These are phyloP conservation scores for Trametes maxima DNA, from an alignment of 768 basidiomycete species.

Conservation along the genomic window DNA sequence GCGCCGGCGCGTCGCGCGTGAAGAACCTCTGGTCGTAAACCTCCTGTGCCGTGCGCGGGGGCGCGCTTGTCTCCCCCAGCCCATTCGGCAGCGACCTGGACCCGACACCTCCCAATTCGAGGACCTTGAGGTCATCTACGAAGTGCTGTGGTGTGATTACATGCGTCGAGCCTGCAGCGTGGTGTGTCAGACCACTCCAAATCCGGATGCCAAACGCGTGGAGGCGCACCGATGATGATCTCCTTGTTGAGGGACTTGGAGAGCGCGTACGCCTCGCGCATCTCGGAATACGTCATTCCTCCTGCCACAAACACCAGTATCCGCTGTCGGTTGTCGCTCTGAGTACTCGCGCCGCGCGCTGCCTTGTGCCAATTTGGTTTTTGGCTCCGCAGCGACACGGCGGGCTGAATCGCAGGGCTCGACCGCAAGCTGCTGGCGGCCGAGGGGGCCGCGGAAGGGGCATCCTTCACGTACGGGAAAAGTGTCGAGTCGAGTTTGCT, in stretches of 20 bases:
- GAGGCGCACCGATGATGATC: conserved; percentile 77
- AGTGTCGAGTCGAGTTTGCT: conserved; percentile 74
- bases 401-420: conserved; percentile 43
- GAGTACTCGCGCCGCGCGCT: conserved; percentile 50
- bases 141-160: conserved; percentile 80
- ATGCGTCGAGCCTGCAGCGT: conserved; percentile 83
- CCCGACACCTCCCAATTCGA: conserved; percentile 87
- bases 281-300: conserved; percentile 95
- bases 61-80: conserved; percentile 48
- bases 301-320: conserved; percentile 91
- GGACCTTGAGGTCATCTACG: conserved; percentile 81
- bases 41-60: conserved; percentile 63
- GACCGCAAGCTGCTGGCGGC: conserved; percentile 45
- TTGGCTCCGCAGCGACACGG: conserved; percentile 77
- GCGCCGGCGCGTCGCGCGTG: conserved; percentile 62
- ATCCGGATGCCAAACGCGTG: background rate
- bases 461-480: conserved; percentile 91
- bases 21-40: conserved; percentile 82
- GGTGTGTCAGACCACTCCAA: background rate
- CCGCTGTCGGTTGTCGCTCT: conserved; percentile 66
- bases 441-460: conserved; percentile 55
- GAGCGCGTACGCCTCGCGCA: conserved; percentile 83
- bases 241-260: conserved; percentile 80
- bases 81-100: conserved; percentile 74
- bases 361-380: conserved; percentile 90